phyloP scores from a whole-genome alignment of 2,329 filamentous ascomycete genomes.

The Boeremia exigua region DNA sequence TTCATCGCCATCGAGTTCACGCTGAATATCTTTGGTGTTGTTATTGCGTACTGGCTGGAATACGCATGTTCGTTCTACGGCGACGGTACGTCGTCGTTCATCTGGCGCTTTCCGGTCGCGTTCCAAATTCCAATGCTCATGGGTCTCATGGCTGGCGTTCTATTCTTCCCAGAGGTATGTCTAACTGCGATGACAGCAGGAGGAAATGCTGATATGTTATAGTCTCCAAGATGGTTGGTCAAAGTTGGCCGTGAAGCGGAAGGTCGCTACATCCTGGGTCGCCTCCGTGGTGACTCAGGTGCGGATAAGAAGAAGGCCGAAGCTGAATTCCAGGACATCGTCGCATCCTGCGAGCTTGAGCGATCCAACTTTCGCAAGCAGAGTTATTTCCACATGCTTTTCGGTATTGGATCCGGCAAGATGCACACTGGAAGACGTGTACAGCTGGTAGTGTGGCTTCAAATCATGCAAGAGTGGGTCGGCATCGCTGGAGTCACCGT shows the following conservation, averaged over 20 bases:
- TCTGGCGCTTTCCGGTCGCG: conserved; percentile 72
- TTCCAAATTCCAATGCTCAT: conserved; percentile 73
- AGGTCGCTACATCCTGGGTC: conserved; percentile 68
- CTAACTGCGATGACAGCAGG: conserved; percentile 46
- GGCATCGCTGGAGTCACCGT: conserved; percentile 74
- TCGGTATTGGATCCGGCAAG: conserved; percentile 68
- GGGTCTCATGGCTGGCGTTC: conserved; percentile 61
- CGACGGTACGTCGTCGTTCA: conserved; percentile 62
- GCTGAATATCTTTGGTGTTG: conserved; percentile 73
- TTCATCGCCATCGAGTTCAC: conserved; percentile 77
- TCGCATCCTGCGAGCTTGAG: conserved; percentile 67
- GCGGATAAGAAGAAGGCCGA: conserved; percentile 54
- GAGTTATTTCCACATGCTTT: conserved; percentile 70
- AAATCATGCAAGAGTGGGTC: conserved; percentile 74
- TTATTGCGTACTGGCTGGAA: conserved; percentile 62
- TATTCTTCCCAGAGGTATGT: conserved; percentile 71
- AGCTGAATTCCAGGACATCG: conserved; percentile 69
- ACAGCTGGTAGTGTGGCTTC: conserved; percentile 73
- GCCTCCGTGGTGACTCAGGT: conserved; percentile 66
- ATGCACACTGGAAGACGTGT: conserved; percentile 71
- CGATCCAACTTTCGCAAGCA: conserved; percentile 54
- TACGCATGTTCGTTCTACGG: conserved; percentile 66
- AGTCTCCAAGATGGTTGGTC: conserved; percentile 61
- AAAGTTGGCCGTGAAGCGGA: conserved; percentile 72
- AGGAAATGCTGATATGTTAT: not conserved